Base-by-base conservation (phyloP, 805 yeast genomes). In the Hanseniaspora singularis region DNA sequence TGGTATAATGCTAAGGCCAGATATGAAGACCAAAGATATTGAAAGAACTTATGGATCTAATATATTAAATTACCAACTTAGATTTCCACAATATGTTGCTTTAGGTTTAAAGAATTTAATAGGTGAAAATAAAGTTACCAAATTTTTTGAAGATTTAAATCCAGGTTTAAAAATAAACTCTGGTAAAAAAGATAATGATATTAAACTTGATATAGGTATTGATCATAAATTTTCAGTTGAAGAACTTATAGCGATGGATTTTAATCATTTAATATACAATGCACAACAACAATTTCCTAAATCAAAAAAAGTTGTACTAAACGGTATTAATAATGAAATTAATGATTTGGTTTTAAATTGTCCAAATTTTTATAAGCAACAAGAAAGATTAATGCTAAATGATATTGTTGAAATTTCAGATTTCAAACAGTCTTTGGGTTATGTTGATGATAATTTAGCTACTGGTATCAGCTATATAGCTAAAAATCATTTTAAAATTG, bases 361-460 rank as follows among this genome's bases (percentile, higher is more conserved):
- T 15, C 95, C 97, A 9, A 78, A 83, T 5, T 79, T 64, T 54
- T 83, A 79, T 52, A 63, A 69, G 31, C 75, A 74, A 50, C 66
- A 73, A 6, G 81, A 85, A 59, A 75, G 95, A 56, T 65, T 65
- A 33, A 84, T 95, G 0, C 62, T 86, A 36, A 64, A 71, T 28
- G 94, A 87, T 53, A 76, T 88, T 3, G 82, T 80, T 30, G 73
- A 70, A 40, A 69, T 82, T 43, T 83, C 94, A 2, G 83, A 80
- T 19, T 64, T 79, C 50, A 67, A 73, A 38, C 74, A 79, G 12
- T 71, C 79, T 50, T 46, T 59, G 2, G 76, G 79, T 1, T 67
- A 89, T 46, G 82, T 88, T 2, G 88, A 83, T 57, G 96, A 89
- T 60, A 96, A 96, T 14, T 65, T 85, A n/a, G 92, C 97, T 2